Evolutionary conservation across 768 basidiomycete species (phyloP), one percentile per base, ranked within the genome.

Genomic region (Tylopilus vinaceipallidus): DNA sequence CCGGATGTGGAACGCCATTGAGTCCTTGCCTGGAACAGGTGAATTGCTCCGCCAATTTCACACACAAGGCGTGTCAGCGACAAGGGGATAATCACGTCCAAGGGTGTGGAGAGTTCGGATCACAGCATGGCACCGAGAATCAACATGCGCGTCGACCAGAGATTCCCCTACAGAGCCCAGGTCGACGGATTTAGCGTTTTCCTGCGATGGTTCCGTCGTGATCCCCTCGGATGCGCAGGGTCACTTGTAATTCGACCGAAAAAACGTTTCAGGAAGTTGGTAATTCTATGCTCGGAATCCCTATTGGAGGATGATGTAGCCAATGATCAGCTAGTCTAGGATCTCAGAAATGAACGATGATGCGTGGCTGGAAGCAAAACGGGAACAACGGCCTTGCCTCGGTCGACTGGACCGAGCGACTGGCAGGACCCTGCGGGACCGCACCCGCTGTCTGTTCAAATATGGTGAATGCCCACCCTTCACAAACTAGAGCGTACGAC

Each of bases 171-270:
- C 20, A 52, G 56, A 55, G 41, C 45, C 37, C n/a, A 13, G 16
- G 36, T n/a, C 17, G 30, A 56, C 40, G 16, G 9, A 41, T 49
- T 32, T 41, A 20, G 24, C 19, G 20, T 20, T 22, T 16, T 32
- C 12, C 8, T 36, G 20, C 29, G 33, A 33, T 27, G 35, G 37
- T 8, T 36, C 23, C 6, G 19, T 47, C n/a, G 22, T 30, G 53
- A 52, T 53, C 48, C 47, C 38, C 55, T 58, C 60, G 59, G 56
- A 49, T 54, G 38, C 38, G 41, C 54, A 50, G 35, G 42, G 27
- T 29, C 27, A 44, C 42, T 35, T 7, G n/a, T 35, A 22, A 30
- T n/a, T 12, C 34, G 27, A 40, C 17, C 26, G 42, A 26, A 20
- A 39, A 0, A 8, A 20, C 23, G 7, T 26, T 49, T 48, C 40